Evolutionary conservation across 2,329 filamentous ascomycete species (phyloP).

Genomic region (Exophiala sp.): DNA sequence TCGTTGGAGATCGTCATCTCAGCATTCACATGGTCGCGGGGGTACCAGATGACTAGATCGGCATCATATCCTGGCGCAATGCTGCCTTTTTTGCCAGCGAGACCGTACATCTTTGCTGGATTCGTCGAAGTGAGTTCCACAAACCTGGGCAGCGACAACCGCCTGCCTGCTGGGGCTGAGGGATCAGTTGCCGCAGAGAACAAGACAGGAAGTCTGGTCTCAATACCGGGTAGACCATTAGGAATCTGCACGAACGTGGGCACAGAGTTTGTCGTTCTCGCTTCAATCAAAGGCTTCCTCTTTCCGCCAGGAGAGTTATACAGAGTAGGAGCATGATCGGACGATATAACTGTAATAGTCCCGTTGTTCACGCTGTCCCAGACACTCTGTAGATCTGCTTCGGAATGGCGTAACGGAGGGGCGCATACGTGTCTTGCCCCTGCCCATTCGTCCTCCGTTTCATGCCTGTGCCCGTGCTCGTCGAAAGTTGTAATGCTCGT

Average conservation of each 20-base stretch:
- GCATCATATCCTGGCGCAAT: constrained; percentile 42
- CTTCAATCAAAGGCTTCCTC: constrained; percentile 29
- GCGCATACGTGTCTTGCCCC: constrained; percentile 52
- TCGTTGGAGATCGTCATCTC: constrained; percentile 29
- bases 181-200: constrained; percentile 32
- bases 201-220: constrained; percentile 39
- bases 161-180: not conserved
- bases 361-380: constrained; percentile 49
- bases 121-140: constrained; percentile 43
- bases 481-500: constrained; percentile 33
- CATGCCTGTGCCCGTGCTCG: constrained; percentile 31
- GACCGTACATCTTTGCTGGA: constrained; percentile 42
- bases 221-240: constrained; percentile 41
- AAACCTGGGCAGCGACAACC: constrained; percentile 37
- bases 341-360: constrained; percentile 52
- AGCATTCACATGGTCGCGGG: constrained; percentile 22
- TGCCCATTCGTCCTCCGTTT: constrained; percentile 36
- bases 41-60: constrained; percentile 43
- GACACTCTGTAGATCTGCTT: constrained; percentile 46
- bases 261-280: constrained; percentile 17
- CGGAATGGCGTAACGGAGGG: constrained; percentile 46
- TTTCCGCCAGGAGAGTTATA: constrained; percentile 38
- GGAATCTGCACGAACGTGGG: constrained; percentile 39
- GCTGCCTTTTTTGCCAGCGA: constrained; percentile 37
- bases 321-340: constrained; percentile 42